Base-by-base conservation (phyloP, 2,329 filamentous ascomycete genomes). In the Alternaria brassicicola region DNA sequence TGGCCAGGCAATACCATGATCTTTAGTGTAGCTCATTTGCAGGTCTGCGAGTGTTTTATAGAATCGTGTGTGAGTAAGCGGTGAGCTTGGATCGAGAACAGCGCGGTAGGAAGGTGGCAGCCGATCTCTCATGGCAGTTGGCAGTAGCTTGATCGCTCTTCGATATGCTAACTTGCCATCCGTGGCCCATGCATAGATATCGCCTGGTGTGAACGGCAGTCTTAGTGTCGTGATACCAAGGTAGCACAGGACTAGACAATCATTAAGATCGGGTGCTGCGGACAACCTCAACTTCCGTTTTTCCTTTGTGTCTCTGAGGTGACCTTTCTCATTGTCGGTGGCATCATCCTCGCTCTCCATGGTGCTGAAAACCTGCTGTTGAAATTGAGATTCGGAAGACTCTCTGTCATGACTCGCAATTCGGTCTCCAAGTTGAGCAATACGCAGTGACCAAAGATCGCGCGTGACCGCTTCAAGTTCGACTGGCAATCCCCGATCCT, bases 381-480 rank as follows among this genome's bases (percentile, higher is more conserved):
- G 81, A 21, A 82, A 79, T 52, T 79, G 78, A 28, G 77, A 74
- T 43, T 73, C 66, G 39, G 73, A 68, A 28, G 36, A 31, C 47
- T 76, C 73, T 46, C 70, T 63, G 43, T 67, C 69, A 19, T 72
- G 71, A 25, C 76, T 75, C 12, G 67, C 68, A 52, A 79, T 78
- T 57, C 74, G 81, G 60, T 76, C 75, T 46, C 79, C 79, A 31
- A 91, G 79, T 45, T 82, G 83, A 47, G 85, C 82, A 35, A 93
- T 81, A 50, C 92, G 86, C 49, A 97, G 79, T 51, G 89, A 84
- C 94, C 95, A 99, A 13, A 99, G 84, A 73, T 97, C 93, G 57
- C 88, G 86, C 5, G 96, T 87, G 9, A 96, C 82, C 7, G 81
- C 88, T 81, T 96, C 92, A 12, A 97, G 82, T 67, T 96, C 89